Evolutionary conservation across 768 basidiomycete genomes (phyloP), one percentile per base, ranked within the genome.

Genomic region (Suillus subalutaceus): DNA sequence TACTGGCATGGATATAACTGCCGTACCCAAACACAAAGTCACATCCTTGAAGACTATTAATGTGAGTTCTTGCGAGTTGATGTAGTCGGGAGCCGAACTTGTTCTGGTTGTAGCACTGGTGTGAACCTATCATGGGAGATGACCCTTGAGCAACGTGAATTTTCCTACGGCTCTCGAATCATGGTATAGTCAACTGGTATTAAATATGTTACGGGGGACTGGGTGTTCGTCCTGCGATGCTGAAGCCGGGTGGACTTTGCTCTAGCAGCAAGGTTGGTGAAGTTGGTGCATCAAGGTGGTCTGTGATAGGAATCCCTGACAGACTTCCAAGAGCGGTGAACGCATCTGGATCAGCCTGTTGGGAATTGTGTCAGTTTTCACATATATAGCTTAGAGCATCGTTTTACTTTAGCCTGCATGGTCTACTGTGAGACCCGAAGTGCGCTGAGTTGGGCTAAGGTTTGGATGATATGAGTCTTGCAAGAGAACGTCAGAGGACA

Each of bases 361-460:
- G 35, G 35, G 35, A 6, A 35, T 35, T 35, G 35, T 1, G 35
- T 35, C 35, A 35, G 35, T 35, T 5, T 35, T 6, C 35, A 35
- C 35, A 35, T 35, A 32, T 32, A 32, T 35, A 35, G 6, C 6
- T 6, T 35, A 6, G 6, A 35, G 35, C 35, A 35, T 35, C 6
- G 6, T 35, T 35, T 35, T n/a, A 16, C 92, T 84, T 94, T 92
- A 35, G 90, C 88, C 70, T 93, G 90, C 72, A 94, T 81, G 0
- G 86, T 83, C 75, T 92, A 90, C 74, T 94, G 92, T 59, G 90
- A 72, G 94, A 32, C 32, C 4, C 32, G 32, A 32, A 32, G 81
- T 4, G 85, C 80, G 70, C 90, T 83, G 63, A 94, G 85, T 77
- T 90, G 89, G 6, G 81, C 79, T 10, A 93, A 82, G 62, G 12